Base-by-base conservation (phyloP, 2,329 filamentous ascomycete species). In the Dryadomyces quercivorus region DNA sequence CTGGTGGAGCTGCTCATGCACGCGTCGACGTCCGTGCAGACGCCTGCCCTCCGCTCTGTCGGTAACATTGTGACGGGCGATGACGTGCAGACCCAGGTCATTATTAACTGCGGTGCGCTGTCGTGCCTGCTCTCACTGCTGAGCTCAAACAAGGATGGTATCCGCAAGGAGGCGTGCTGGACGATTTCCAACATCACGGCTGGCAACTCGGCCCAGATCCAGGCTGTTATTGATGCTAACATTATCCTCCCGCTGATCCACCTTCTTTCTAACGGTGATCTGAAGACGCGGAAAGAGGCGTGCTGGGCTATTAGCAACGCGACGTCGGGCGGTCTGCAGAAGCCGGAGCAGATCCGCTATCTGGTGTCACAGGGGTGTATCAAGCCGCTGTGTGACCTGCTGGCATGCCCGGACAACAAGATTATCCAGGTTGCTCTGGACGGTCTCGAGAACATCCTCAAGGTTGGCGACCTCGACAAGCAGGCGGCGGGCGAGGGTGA, bases 301-400 rank as follows among this genome's bases (percentile, higher is more conserved):
- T 98, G 93, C 77, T 98, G 93, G 93, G 93, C 93, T 51, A 98
- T 98, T 65, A 97, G 92, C 66, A 98, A 98, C 67, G 93, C 93
- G 51, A 98, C 93, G 8, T 95, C 90, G 15, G 93, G 93, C 63
- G 93, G 93, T 66, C 84, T 98, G 36, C 93, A 98, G 74, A 98
- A 97, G 80, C 93, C 93, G 1, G 93, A 97, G 57, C 93, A 98
- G 75, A 98, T 98, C 64, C 85, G 93, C 62, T 97, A 95, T 70
- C 80, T 98, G 46, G 93, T 98, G 36, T 73, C 82, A 40, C 88
- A 93, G 72, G 93, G 93, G 60, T 96, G 91, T 76, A 97, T 98
- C 74, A 95, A 92, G 75, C 93, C 93, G 4, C 80, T 98, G 38
- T 98, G 93, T 70, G 93, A 98, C 66, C 82, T 98, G 26, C 82